Base-by-base conservation (phyloP, 192 early-diverging fungal species). In the Umbelopsis sp. region DNA sequence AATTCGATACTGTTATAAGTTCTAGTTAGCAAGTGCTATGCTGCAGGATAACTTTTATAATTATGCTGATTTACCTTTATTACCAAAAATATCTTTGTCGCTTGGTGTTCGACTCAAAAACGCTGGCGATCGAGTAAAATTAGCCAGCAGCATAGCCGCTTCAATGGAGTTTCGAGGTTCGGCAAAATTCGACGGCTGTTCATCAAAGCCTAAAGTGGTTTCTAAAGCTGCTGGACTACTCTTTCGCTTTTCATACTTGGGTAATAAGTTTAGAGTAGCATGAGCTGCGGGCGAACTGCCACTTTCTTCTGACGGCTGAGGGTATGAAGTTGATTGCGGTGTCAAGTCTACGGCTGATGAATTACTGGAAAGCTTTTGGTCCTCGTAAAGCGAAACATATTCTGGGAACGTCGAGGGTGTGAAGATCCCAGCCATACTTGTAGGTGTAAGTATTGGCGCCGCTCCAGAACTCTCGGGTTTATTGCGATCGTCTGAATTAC, bases 81-180 rank as follows among this genome's bases (percentile, higher is more conserved):
- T 61, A 25, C 55, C 55, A 37, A 61, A 61, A 35, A 61, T 61
- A 18, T 61, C 55, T 61, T 61, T 61, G 55, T 61, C 55, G 30
- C 55, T 61, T 16, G 55, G 55, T 18, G 55, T 61, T 61, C 55
- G 25, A 35, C 55, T 61, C 27, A 61, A 68, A 35, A 67, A 52
- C 1, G 76, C 55, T 11, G 67, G 58, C 10, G 70, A 21, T 7
- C 68, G 67, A 45, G 72, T 78, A 22, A 78, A 78, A 18, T 72
- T 78, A 8, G 76, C 76, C 13, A 78, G 45, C 13, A 78, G 48
- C 76, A 78, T 78, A 50, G 76, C 76, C 22, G 76, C 76, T 73
- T 78, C 76, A 70, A 78, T 78, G 11, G 76, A 78, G 45, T 78
- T 78, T 41, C 76, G 64, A 8, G 72, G 76, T 30, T 78, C 55